phyloP scores from a whole-genome alignment of 2,329 filamentous ascomycete genomes.

The Talaromyces verruculosus region DNA sequence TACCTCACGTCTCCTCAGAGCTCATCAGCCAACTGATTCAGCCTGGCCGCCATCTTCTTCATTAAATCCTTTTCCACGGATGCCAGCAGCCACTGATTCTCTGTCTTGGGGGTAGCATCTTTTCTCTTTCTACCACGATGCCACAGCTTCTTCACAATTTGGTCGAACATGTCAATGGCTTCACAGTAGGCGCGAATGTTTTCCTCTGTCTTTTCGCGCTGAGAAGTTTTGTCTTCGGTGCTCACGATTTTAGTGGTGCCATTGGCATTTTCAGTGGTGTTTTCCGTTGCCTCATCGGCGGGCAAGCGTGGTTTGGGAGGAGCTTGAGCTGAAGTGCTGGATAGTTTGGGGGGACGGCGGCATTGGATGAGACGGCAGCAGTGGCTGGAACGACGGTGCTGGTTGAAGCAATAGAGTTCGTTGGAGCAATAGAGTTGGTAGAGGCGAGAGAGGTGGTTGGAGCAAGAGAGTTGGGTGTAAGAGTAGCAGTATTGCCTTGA shows the following conservation, averaged over 20 bases:
- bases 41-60: not conserved
- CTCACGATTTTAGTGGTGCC: not conserved
- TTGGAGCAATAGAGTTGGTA: too few species aligned
- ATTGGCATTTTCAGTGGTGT: not conserved
- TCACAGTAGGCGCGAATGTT: not conserved
- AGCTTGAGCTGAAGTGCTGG: not conserved
- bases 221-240: not conserved
- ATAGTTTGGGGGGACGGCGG: too few species aligned
- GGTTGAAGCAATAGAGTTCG: too few species aligned
- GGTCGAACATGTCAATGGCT: not conserved
- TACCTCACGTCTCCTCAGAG: not conserved
- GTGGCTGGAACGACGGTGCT: too few species aligned
- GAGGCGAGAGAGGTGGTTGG: too few species aligned
- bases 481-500: too few species aligned
- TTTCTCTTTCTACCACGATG: not conserved
- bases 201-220: not conserved
- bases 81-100: not conserved
- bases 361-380: too few species aligned
- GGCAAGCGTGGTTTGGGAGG: not conserved
- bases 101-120: not conserved
- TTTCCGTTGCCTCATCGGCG: not conserved
- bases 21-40: not conserved
- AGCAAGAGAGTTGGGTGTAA: too few species aligned
- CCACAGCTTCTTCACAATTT: not conserved
- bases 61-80: not conserved